Conservation (phyloP, 2,329 filamentous ascomycete species). For the Metarhizium brunneum region DNA sequence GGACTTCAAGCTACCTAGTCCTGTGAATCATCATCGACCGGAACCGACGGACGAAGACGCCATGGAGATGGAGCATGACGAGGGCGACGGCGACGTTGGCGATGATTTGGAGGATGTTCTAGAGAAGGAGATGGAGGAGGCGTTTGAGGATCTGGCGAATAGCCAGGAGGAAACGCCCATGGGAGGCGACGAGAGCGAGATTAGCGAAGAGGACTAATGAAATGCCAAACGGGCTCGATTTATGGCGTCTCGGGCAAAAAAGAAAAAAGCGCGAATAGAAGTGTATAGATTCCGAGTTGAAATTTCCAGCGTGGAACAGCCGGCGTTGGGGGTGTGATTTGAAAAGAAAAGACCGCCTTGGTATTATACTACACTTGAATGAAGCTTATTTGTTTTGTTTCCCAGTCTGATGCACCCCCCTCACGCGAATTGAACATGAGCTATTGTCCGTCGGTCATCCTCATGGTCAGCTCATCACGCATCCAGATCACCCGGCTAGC, state of each 20-base stretch:
- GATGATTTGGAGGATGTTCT: slow-evolving; percentile 27
- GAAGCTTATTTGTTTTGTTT: no score
- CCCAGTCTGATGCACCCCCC: no score
- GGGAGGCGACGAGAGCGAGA: slow-evolving; percentile 47
- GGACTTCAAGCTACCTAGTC: slow-evolving; percentile 45
- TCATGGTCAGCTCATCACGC: no score
- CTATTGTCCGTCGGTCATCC: not conserved
- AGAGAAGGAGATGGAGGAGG: slow-evolving; percentile 44
- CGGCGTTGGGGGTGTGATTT: not conserved
- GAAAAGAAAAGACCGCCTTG: no score
- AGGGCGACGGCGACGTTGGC: slow-evolving; percentile 16
- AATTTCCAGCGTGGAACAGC: not conserved
- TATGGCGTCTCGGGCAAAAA: not conserved
- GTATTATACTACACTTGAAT: no score
- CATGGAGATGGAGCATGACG: slow-evolving; percentile 15
- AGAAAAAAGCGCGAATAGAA: no score
- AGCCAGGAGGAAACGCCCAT: slow-evolving; percentile 36
- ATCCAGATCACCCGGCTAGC: no score
- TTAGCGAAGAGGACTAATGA: slow-evolving; percentile 54
- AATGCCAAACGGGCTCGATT: not conserved
- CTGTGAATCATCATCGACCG: slow-evolving; percentile 31
- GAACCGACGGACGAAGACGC: slow-evolving; percentile 20
- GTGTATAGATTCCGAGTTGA: no score
- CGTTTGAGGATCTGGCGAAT: slow-evolving; percentile 43
- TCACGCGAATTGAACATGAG: no score